Base-by-base conservation (phyloP, 371 early-diverging fungal genomes). In the Mucor piriformis region DNA sequence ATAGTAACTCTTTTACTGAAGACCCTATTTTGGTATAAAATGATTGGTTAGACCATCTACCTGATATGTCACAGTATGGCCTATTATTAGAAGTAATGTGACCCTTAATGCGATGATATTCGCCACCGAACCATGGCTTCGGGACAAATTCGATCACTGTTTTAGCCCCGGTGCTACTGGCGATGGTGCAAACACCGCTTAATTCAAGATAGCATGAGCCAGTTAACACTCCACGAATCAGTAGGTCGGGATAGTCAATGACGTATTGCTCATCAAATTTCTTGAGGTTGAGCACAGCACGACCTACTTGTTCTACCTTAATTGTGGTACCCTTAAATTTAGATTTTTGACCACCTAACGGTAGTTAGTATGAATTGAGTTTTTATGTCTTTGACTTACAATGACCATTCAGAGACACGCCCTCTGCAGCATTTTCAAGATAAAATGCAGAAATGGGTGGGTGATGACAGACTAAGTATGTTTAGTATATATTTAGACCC, bases 371-470 rank as follows among this genome's bases (percentile, higher is more conserved):
- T 51, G 23, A 10, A 15, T 40, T 54, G 3, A 21, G 23, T 40
- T 40, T 54, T 10, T 40, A n/a, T n/a, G n/a, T n/a, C n/a, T n/a
- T n/a, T n/a, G 20, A 42, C 42, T 42, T 50, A 50, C 47, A 56
- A 24, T 88, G 87, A 16, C 86, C 89, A 64, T 82, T 86, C 47
- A 82, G 61, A 25, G 78, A 82, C 32, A 88, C 79, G 29, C 86
- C 85, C 4, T 79, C 72, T 48, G 77, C 67, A 15, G 75, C 78
- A 66, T 87, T 82, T 64, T 89, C 90, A 38, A 91, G 70, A 51
- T 87, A 88, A 63, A 90, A 83, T 1, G 83, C 85, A 53, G 84
- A 81, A 53, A 84, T 85, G 10, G 98, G 98, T 21, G 98, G 98
- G 70, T 96, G 97, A 72, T 98, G 98, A 21, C 94, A 93, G 15